Evolutionary conservation across 352 stramenopile genomes (phyloP).

Genomic region (Phytophthora boehmeriae): DNA sequence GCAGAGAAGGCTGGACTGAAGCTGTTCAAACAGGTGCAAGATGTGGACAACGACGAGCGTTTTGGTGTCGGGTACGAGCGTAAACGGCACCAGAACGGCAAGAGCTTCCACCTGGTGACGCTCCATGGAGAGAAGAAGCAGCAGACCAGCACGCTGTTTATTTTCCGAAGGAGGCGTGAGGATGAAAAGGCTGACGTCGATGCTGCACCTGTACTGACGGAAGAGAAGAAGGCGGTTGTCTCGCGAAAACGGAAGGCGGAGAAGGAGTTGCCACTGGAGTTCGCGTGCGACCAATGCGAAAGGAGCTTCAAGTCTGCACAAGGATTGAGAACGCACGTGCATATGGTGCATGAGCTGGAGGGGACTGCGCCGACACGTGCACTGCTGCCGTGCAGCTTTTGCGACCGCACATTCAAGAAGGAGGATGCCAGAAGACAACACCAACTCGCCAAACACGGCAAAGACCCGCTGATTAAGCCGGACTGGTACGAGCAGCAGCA

Average conservation of each 20-base stretch:
- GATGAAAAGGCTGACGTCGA: background rate
- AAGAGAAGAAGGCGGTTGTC: background rate
- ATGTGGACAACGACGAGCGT: slow-evolving; percentile 46
- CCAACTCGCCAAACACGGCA: slow-evolving; percentile 80
- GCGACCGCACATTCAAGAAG: slow-evolving; percentile 74
- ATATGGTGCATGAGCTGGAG: slow-evolving; percentile 87
- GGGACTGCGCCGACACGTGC: slow-evolving; percentile 16
- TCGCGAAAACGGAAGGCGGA: slow-evolving; percentile 50
- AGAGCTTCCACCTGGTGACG: slow-evolving; percentile 82
- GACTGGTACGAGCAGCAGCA: slow-evolving; percentile 73
- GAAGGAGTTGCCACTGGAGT: slow-evolving; percentile 26
- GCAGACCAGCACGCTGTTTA: slow-evolving; percentile 72
- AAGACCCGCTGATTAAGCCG: slow-evolving; percentile 74
- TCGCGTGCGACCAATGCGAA: slow-evolving; percentile 58
- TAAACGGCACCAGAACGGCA: slow-evolving; percentile 90
- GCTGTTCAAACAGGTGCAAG: slow-evolving; percentile 51
- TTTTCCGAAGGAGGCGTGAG: slow-evolving; percentile 38
- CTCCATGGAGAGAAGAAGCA: slow-evolving; percentile 70
- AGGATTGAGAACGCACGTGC: slow-evolving; percentile 75
- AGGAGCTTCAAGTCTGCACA: slow-evolving; percentile 77
- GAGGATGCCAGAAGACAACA: slow-evolving; percentile 80
- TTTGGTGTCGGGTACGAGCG: slow-evolving; percentile 68
- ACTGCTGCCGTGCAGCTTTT: slow-evolving; percentile 47
- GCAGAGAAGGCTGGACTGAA: slow-evolving; percentile 45
- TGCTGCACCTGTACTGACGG: background rate